Base-by-base conservation (phyloP, 805 yeast species). In the Candida sonorensis region DNA sequence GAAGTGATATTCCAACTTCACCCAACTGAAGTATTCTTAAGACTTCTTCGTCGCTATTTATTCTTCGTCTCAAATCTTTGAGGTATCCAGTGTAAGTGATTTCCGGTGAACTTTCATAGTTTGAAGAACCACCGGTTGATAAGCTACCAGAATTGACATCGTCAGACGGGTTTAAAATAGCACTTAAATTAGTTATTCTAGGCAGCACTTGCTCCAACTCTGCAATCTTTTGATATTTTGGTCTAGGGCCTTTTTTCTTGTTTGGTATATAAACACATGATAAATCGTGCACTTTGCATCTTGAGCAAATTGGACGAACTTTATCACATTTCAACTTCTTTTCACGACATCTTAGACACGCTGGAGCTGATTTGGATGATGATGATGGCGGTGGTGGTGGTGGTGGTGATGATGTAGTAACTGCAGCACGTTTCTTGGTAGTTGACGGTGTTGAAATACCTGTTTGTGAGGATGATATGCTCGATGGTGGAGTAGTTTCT, bases 231-330 rank as follows among this genome's bases (percentile, higher is more conserved):
- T 5, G 16, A 23, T 15, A 23, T 23, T 13, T 23, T 10, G 40
- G 48, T 31, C 54, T 55, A 2, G 61, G 61, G 0, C 61, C 61
- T 7, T 57, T 53, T 31, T 54, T 54, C 27, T 35, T 44, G 28
- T 45, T 57, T 9, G 44, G 35, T 2, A 50, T 23, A 26, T 55
- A 55, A 4, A 44, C 31, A 29, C 61, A 55, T 8, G 31, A 36
- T 7, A 33, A 10, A 2, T 40, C 28, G 26, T 38, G 45, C 8
- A 31, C 9, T 5, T 20, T 16, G 31, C 61, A 55, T 16, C 52
- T 38, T 4, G 44, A n/a, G 27, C 61, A 55, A 4, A 16, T 17
- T 2, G 61, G 59, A 10, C 29, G 18, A 7, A 18, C 12, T 33
- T 50, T 54, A 20, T 51, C 57, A 34, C 62, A 57, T 33, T 49